Percentiles rank a stretch among this genome's conserved stretches.
These are phyloP conservation scores for Urochloa ruziziensis DNA, from an alignment of 176 grass and related monocot species.

Conservation along the genomic window DNA sequence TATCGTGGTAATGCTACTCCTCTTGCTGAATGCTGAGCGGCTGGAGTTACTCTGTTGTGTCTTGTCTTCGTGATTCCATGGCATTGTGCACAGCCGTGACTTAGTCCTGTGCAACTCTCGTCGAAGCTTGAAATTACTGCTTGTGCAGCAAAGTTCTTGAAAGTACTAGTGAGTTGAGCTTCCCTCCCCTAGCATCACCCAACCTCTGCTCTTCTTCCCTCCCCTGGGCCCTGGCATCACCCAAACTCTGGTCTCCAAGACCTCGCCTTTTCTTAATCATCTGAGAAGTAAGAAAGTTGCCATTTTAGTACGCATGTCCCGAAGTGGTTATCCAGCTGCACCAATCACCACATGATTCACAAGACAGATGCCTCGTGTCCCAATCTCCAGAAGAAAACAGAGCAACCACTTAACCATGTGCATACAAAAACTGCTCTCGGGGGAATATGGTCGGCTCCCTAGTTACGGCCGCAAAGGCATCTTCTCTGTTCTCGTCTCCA, in stretches of 20 bases:
- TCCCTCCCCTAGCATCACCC: no score
- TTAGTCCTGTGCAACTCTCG: no score
- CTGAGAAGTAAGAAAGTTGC: neutral
- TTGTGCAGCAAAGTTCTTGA: no score
- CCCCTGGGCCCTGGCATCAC: no score
- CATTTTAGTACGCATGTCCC: neutral
- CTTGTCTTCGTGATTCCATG: neutral
- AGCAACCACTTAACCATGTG: neutral
- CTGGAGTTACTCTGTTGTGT: neutral
- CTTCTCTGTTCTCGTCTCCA: neutral
- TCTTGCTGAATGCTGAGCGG: neutral
- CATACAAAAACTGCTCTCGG: neutral
- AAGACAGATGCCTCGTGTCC: neutral
- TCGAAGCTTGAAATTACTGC: no score
- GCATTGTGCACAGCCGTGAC: neutral
- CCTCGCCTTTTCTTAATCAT: no score
- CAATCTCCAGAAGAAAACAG: neutral
- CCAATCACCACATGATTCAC: neutral
- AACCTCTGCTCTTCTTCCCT: no score
- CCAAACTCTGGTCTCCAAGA: no score
- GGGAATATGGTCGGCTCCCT: neutral
- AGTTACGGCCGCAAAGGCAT: neutral
- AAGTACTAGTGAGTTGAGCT: no score
- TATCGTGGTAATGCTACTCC: neutral
- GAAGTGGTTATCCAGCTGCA: neutral